Conservation (phyloP, 2,329 filamentous ascomycete genomes). For the Camillea tinctor region DNA sequence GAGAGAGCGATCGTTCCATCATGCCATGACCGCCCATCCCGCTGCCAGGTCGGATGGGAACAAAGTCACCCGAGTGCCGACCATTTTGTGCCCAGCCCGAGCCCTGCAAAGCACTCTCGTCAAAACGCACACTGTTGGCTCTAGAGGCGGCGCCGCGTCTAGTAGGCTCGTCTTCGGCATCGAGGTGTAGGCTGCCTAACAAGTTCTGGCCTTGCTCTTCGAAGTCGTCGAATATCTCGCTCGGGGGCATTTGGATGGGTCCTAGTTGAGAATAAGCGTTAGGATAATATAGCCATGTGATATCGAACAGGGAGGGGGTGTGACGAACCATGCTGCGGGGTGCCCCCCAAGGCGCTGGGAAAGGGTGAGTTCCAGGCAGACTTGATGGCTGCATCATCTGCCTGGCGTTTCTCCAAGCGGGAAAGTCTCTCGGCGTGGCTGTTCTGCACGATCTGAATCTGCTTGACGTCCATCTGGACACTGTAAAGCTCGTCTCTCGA, state of each 20-base stretch:
- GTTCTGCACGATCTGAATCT: conserved; percentile 62
- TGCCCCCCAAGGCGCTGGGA: conserved; percentile 77
- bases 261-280: conserved; percentile 49
- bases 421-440: conserved; percentile 62
- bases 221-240: conserved; percentile 84
- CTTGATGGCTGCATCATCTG: conserved; percentile 68
- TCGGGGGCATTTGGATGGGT: conserved; percentile 73
- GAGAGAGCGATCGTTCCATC: conserved; percentile 87
- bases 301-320: not conserved
- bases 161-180: conserved; percentile 82
- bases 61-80: conserved; percentile 80
- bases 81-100: conserved; percentile 81
- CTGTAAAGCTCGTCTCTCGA: conserved; percentile 64
- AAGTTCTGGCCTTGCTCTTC: conserved; percentile 82
- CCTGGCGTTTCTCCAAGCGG: conserved; percentile 64
- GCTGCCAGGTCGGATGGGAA: conserved; percentile 73
- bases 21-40: conserved; percentile 75
- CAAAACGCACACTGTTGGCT: conserved; percentile 96
- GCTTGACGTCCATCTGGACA: conserved; percentile 70
- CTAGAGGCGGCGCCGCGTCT: conserved; percentile 84
- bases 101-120: conserved; percentile 89
- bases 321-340: conserved; percentile 78
- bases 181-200: conserved; percentile 78
- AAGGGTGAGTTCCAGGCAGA: conserved; percentile 95
- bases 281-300: conserved; percentile 14